phyloP scores from a whole-genome alignment of 1,284 basidiomycete genomes.

The Puccinia coronata region DNA sequence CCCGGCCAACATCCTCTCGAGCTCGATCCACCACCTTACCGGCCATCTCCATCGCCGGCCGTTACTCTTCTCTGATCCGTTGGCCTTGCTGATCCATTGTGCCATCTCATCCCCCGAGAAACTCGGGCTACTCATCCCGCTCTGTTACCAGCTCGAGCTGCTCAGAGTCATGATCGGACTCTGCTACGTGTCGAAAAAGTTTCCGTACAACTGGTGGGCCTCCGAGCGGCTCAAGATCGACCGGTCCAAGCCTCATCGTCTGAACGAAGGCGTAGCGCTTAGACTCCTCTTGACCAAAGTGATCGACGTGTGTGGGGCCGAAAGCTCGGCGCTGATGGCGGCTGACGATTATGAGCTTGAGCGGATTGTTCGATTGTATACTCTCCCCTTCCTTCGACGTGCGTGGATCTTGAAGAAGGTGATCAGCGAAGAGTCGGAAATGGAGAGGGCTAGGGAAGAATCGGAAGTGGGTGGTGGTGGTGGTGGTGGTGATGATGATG shows the following conservation, averaged over 20 bases:
- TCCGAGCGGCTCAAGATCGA: constrained; percentile 5
- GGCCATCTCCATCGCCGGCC: constrained; percentile 58
- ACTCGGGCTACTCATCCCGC: constrained; percentile 76
- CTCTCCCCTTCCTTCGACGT: constrained; percentile 85
- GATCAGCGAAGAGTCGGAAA: neutral
- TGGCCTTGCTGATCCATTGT: constrained; percentile 80
- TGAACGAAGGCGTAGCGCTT: constrained; percentile 11
- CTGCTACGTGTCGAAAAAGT: constrained; percentile 9
- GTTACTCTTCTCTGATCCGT: constrained; percentile 78
- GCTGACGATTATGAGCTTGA: constrained; percentile 46
- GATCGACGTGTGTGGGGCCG: constrained; percentile 35
- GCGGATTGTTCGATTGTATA: constrained; percentile 42
- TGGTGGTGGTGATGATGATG: neutral
- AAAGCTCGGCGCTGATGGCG: constrained; percentile 22
- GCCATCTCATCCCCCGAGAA: constrained; percentile 84
- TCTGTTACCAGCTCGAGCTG: constrained; percentile 84
- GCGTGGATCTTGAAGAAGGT: constrained; percentile 75
- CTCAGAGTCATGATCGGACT: constrained; percentile 79
- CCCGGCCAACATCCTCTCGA: constrained; percentile 65
- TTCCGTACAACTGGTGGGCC: constrained; percentile 37
- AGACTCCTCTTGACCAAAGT: constrained; percentile 14
- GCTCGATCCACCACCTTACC: neutral
- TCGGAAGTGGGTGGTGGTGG: too few relatives aligned
- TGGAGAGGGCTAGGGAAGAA: neutral
- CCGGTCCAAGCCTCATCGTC: constrained; percentile 14